Percentiles rank a stretch among this genome's conserved stretches.
phyloP scores from a whole-genome alignment of 352 stramenopile genomes.

The Phytophthora aleatoria region DNA sequence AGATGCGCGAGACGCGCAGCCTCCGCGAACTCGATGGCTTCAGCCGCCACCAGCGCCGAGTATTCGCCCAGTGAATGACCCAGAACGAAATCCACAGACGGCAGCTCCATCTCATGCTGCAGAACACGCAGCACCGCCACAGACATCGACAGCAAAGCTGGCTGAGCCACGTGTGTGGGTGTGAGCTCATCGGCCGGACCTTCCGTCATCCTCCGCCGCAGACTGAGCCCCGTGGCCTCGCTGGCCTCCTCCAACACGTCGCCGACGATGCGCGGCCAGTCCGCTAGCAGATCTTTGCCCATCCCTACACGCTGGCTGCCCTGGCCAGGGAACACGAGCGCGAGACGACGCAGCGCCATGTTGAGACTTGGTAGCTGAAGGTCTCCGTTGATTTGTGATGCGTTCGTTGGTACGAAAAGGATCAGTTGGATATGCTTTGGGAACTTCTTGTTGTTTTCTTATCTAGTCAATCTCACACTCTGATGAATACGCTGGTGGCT shows the following conservation, averaged over 20 bases:
- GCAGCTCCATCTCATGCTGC: slow-evolving; percentile 61
- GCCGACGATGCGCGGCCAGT: slow-evolving; percentile 61
- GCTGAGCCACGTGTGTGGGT: slow-evolving; percentile 75
- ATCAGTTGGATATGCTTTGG: background rate
- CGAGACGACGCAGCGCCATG: slow-evolving; percentile 46
- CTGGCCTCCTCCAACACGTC: slow-evolving; percentile 81
- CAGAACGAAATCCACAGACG: slow-evolving; percentile 48
- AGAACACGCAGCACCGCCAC: slow-evolving; percentile 74
- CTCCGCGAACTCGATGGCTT: slow-evolving; percentile 67
- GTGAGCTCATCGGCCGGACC: slow-evolving; percentile 67
- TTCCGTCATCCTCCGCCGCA: slow-evolving; percentile 63
- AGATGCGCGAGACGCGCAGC: slow-evolving; percentile 73
- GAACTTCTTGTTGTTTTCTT: slow-evolving; percentile 20
- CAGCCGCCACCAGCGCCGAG: slow-evolving; percentile 77
- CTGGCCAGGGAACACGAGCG: slow-evolving; percentile 86
- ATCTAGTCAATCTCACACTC: slow-evolving; percentile 17
- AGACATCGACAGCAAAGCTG: slow-evolving; percentile 83
- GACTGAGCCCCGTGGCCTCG: slow-evolving; percentile 66
- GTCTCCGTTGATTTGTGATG: slow-evolving; percentile 19
- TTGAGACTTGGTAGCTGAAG: slow-evolving; percentile 15
- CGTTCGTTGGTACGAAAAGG: slow-evolving; percentile 13
- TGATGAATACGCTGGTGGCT: slow-evolving; percentile 11
- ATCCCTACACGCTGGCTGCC: slow-evolving; percentile 85
- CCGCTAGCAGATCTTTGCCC: slow-evolving; percentile 70
- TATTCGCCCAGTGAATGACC: slow-evolving; percentile 90